Base-by-base conservation (phyloP, 345 rosid species). In the Carallia brachiata region DNA sequence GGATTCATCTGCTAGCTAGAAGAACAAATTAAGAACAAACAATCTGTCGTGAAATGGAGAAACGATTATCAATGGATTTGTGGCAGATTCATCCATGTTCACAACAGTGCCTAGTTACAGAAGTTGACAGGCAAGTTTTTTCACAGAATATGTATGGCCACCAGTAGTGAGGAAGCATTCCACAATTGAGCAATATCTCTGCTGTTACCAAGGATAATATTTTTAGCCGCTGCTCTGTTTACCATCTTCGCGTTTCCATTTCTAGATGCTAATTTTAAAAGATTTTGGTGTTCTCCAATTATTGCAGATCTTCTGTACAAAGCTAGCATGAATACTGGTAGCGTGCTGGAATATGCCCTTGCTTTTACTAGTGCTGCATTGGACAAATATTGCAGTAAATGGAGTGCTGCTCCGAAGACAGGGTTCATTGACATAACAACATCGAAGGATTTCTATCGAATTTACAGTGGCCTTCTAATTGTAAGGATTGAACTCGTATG, bases 391-490 rank as follows among this genome's bases (percentile, higher is more conserved):
- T 92, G 98, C 73, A 81, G 86, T 69, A 96, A 92, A 82, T 96
- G 98, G 98, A 90, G 97, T 86, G 93, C 90, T 61, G 83, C 92
- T 74, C 98, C 99, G 16, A 95, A 92, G 86, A 90, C 97, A 6
- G 99, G 99, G 50, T 92, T 95, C 75, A 73, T 95, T 65, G 98
- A 95, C 79, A 92, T 95, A 56, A 95, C 99, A 74, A 92, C 97
- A 73, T 92, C 98, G 44, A 95, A 87, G 84, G 98, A 92, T 68
- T 92, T 92, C 78, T 89, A 92, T 63, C 96, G 97, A 30, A 89
- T 92, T 72, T 95, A 88, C 70, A 90, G 98, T 66, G 97, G 97
- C 85, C 99, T 95, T 72, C 99, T 90, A 81, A 86, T 92, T 67
- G 98, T 92, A 83, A 84, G 97, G 47, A 76, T 71, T 28, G 68